Base-by-base conservation (phyloP, 2,329 filamentous ascomycete species). In the Aspergillus japonicus region DNA sequence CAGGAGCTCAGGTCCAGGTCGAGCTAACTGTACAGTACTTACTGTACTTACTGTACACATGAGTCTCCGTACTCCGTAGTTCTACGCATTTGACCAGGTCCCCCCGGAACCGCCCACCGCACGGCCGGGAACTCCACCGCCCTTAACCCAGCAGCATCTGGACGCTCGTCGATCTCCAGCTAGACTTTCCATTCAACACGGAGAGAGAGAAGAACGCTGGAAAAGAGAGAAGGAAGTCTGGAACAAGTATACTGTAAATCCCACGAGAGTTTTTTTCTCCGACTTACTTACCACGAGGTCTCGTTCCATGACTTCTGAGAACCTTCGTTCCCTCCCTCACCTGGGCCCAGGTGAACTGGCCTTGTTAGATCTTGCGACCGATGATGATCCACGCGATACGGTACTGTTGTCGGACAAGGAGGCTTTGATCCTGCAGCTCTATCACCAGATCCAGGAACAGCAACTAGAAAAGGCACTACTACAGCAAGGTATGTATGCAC, bases 401-500 rank as follows among this genome's bases (percentile, higher is more conserved):
- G 80, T 87, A 42, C 79, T 82, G 7, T 79, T 94, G 48, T 90
- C 88, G 1, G 81, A 85, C 39, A 81, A 85, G 61, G 91, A 96
- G 75, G 78, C 82, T 67, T 82, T 82, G 64, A 82, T 89, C 29
- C 79, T 95, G 39, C 82, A 86, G 47, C 82, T 93, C 52, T 90
- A 91, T 75, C 87, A 92, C 72, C 83, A 84, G 65, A 78, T 92
- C 26, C 86, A 89, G 69, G 86, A 90, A 71, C 81, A 93, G 49
- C 85, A 87, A 68, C 78, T 94, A 23, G 88, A 95, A 76, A 85
- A 87, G 57, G 87, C 87, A 42, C 80, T 95, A 44, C 75, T 92
- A 12, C 75, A 81, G 66, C 74, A 78, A 72, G 71, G 77, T 78
- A 66, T 50, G 65, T 52, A 42, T 53, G 12, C 44, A 24, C 24